Conservation (phyloP, 1,284 basidiomycete genomes). For the Ganoderma leucocontextum region DNA sequence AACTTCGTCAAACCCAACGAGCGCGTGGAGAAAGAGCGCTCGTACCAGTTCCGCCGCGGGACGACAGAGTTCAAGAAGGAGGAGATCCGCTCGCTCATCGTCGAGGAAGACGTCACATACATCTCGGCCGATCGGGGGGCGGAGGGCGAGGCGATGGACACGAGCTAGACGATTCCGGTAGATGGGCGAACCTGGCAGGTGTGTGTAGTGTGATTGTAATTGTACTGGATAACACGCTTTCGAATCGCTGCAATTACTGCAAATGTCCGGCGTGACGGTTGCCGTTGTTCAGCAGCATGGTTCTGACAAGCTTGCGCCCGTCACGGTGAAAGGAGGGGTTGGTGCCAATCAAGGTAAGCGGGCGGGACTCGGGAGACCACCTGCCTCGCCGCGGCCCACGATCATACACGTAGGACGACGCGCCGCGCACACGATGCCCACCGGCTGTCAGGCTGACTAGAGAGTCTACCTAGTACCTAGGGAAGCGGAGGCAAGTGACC, state of each 20-base stretch:
- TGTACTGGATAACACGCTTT: constrained; percentile 25
- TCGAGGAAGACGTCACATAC: constrained; percentile 72
- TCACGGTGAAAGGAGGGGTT: neutral
- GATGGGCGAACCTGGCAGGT: constrained; percentile 5
- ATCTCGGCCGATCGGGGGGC: constrained; percentile 41
- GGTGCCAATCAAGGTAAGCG: neutral
- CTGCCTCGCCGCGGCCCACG: neutral
- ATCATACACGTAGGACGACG: constrained; percentile 15
- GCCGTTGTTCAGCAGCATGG: neutral
- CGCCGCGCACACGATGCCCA: constrained; percentile 5
- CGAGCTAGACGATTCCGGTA: constrained; percentile 30
- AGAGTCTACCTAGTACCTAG: neutral
- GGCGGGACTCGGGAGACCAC: constrained; percentile 2
- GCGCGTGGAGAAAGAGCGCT: constrained; percentile 83
- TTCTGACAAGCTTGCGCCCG: neutral
- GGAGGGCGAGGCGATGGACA: constrained; percentile 76
- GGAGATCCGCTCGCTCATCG: constrained; percentile 74
- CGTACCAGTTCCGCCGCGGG: constrained; percentile 86
- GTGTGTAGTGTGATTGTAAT: constrained; percentile 29
- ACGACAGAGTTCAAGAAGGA: constrained; percentile 91
- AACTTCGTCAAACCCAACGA: constrained; percentile 95
- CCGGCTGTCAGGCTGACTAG: neutral
- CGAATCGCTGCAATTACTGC: constrained; percentile 10
- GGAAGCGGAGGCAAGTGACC: constrained; percentile 15
- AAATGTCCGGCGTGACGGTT: neutral